Evolutionary conservation across 2,329 filamentous ascomycete genomes (phyloP).

Genomic region (Fusarium sp.): DNA sequence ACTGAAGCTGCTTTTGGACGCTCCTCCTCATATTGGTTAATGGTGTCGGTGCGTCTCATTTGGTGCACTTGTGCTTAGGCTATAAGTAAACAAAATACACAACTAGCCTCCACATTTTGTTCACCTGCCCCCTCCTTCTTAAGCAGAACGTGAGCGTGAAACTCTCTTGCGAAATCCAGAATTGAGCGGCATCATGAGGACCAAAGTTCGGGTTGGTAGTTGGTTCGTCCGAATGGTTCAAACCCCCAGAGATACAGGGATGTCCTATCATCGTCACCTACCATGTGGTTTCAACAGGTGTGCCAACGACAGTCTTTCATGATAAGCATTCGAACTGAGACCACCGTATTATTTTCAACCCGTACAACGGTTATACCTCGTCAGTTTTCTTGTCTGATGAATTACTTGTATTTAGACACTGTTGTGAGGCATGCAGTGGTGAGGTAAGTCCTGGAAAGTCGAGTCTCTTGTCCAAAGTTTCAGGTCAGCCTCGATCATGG

Average conservation of each 20-base stretch:
- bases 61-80: background rate
- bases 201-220: background rate
- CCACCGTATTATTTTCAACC: background rate
- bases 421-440: background rate
- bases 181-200: conserved; percentile 5
- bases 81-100: background rate
- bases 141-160: conserved; percentile 11
- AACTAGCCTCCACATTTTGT: background rate
- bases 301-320: background rate
- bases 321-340: background rate
- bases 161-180: background rate
- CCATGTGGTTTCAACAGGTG: background rate
- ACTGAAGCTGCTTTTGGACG: background rate
- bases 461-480: background rate
- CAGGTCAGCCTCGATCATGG: background rate
- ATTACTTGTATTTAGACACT: background rate
- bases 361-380: background rate
- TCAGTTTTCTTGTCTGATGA: background rate
- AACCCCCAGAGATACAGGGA: background rate
- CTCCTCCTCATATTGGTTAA: background rate
- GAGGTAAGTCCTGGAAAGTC: background rate
- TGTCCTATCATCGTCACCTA: background rate
- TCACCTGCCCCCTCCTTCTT: background rate
- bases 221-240: background rate
- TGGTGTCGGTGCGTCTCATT: background rate